Conservation (phyloP, 75 land plant genomes). For the Isoetes taiwanensis region DNA sequence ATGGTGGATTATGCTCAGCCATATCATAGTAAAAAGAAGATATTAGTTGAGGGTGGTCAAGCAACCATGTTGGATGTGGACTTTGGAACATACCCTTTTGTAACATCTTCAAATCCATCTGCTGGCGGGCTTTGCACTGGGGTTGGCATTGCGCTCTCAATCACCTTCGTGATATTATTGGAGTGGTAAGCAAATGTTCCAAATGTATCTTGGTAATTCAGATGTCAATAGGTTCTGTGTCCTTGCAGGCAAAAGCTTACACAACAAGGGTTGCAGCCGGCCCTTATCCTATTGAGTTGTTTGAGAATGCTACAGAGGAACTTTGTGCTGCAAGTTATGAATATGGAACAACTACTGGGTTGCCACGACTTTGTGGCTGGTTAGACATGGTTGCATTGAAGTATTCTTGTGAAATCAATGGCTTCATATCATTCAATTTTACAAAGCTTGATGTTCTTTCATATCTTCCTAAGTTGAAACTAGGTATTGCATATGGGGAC, state of each 20-base stretch:
- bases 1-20: slow-evolving; percentile 68
- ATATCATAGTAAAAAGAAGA: slow-evolving; percentile 47
- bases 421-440: slow-evolving; percentile 77
- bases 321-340: slow-evolving; percentile 78
- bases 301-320: slow-evolving; percentile 48
- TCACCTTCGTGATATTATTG: slow-evolving; percentile 71
- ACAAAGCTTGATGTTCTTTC: slow-evolving; percentile 98
- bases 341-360: slow-evolving; percentile 92
- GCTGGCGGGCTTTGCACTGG: slow-evolving; percentile 96
- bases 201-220: too few species aligned
- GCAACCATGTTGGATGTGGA: slow-evolving; percentile 98
- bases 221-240: too few species aligned
- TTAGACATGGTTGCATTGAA: slow-evolving; percentile 86
- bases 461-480: slow-evolving; percentile 43
- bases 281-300: slow-evolving; percentile 83
- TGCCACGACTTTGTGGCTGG: slow-evolving; percentile 98
- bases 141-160: slow-evolving; percentile 89
- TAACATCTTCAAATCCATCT: slow-evolving; percentile 94
- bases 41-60: slow-evolving; percentile 94
- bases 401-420: slow-evolving; percentile 77
- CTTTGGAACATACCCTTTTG: slow-evolving; percentile 98
- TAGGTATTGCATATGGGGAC: slow-evolving; percentile 52
- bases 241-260: slow-evolving; percentile 91
- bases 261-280: slow-evolving; percentile 96
- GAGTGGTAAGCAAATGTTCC: slow-evolving; percentile 98